A percentile compares a stretch with the other conserved stretches of the same genome.
Conservation (phyloP, 768 basidiomycete genomes). For the Macrolepiota fuliginosa region DNA sequence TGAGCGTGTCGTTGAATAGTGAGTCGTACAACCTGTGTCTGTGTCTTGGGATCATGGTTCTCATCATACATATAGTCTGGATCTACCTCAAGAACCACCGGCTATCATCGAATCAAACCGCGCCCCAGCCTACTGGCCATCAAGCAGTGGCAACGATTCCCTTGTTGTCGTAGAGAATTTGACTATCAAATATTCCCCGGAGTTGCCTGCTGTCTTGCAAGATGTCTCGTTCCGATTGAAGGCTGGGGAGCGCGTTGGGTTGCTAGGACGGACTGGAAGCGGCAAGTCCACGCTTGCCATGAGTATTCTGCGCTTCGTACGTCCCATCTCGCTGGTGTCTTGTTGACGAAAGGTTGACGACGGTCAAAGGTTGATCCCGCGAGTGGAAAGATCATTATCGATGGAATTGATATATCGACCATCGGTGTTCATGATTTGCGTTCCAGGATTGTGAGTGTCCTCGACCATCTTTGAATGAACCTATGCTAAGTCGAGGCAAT, state of each 20-base stretch:
- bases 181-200: conserved; percentile 79
- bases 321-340: conserved; percentile 21
- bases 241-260: too few species aligned
- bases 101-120: conserved; percentile 68
- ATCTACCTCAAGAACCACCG: conserved; percentile 87
- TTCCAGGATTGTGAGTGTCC: conserved; percentile 56
- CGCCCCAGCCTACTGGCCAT: conserved; percentile 93
- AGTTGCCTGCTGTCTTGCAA: too few species aligned
- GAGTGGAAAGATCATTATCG: too few species aligned
- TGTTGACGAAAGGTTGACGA: background rate
- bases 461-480: background rate
- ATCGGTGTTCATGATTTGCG: conserved; percentile 87
- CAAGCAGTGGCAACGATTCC: too few species aligned
- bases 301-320: conserved; percentile 79
- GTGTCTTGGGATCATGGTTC: too few species aligned
- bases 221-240: too few species aligned
- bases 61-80: conserved; percentile 35
- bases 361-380: conserved; percentile 65
- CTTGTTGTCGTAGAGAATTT: conserved; percentile 74
- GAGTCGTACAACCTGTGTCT: conserved; percentile 15
- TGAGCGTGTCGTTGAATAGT: conserved; percentile 89
- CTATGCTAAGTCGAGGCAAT: background rate
- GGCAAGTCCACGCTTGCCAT: conserved; percentile 85
- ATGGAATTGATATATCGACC: conserved; percentile 83
- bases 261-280: conserved; percentile 77